phyloP scores from a whole-genome alignment of 2,329 filamentous ascomycete genomes.

The Trichoderma simmonsii region DNA sequence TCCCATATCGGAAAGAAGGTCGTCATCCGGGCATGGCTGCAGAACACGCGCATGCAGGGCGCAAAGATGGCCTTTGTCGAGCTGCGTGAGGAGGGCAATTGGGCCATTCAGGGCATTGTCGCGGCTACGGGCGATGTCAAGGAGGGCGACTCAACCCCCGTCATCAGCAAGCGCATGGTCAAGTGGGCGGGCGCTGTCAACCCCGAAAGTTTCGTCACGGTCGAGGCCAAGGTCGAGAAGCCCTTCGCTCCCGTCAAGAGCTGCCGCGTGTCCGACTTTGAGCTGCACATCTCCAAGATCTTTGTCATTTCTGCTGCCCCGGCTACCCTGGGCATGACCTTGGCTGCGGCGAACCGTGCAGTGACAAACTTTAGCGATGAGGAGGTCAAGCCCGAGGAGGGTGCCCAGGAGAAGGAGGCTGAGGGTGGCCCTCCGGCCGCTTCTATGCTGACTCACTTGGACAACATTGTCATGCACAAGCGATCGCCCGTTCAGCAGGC shows the following conservation, averaged over 20 bases:
- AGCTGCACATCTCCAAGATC: constrained; percentile 85
- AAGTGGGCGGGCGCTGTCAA: constrained; percentile 78
- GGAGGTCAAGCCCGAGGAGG: constrained; percentile 35
- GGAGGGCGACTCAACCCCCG: constrained; percentile 20
- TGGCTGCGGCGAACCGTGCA: constrained; percentile 53
- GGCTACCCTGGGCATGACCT: constrained; percentile 54
- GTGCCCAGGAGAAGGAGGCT: constrained; percentile 41
- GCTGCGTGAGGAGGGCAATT: constrained; percentile 67
- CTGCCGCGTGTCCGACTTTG: constrained; percentile 72
- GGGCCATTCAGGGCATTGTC: constrained; percentile 76
- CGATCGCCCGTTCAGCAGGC: constrained; percentile 88
- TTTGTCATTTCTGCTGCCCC: constrained; percentile 69
- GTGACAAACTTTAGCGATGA: constrained; percentile 60
- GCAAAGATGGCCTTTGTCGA: constrained; percentile 84
- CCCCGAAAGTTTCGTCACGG: constrained; percentile 76
- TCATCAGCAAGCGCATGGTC: constrained; percentile 81
- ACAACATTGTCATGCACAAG: constrained; percentile 92
- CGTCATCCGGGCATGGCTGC: constrained; percentile 74
- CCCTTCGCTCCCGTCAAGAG: constrained; percentile 86
- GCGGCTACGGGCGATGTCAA: constrained; percentile 62
- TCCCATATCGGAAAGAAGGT: constrained; percentile 67
- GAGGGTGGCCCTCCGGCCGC: constrained; percentile 52
- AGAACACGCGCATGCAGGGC: constrained; percentile 60
- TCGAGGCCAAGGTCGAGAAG: constrained; percentile 78
- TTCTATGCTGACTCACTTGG: constrained; percentile 76